Percentiles rank a stretch among this genome's conserved stretches.
phyloP scores from a whole-genome alignment of 169 alveolate genomes.

The Plasmodium relictum region DNA sequence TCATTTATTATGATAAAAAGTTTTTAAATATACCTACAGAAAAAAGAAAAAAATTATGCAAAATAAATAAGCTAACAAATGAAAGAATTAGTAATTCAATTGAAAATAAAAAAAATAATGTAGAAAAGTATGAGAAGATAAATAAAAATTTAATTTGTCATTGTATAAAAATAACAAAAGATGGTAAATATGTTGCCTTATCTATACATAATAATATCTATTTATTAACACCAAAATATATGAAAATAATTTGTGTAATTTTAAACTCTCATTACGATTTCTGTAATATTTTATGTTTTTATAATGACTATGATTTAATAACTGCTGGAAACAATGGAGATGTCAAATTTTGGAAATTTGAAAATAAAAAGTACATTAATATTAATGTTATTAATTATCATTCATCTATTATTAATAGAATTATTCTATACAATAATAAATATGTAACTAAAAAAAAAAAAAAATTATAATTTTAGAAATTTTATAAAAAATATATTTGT shows the following conservation, averaged over 20 bases:
- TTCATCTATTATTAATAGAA: conserved; percentile 23
- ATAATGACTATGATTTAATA: conserved; percentile 62
- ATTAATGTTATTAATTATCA: conserved; percentile 42
- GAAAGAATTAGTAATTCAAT: conserved; percentile 6
- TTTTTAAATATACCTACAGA: conserved; percentile 52
- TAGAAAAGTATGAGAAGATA: conserved; percentile 28
- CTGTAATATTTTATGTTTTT: conserved; percentile 31
- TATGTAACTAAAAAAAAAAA: conserved; percentile 25
- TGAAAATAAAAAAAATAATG: conserved; percentile 21
- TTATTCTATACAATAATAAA: conserved; percentile 54
- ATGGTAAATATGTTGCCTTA: conserved; percentile 71
- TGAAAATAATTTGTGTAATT: conserved; percentile 56
- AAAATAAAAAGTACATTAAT: conserved; percentile 32
- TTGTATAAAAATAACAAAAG: conserved; percentile 49
- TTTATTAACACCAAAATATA: conserved; percentile 50
- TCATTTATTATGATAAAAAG: conserved; percentile 54
- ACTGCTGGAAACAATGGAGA: conserved; percentile 77
- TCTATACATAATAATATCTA: conserved; percentile 69
- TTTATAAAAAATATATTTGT: no score
- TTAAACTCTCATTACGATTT: conserved; percentile 61
- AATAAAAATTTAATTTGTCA: conserved; percentile 60
- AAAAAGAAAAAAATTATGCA: conserved; percentile 50
- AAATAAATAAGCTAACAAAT: conserved; percentile 1
- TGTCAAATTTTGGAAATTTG: conserved; percentile 66
- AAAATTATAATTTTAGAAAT: background rate